Percentiles rank a stretch among this genome's conserved stretches.
phyloP scores from a whole-genome alignment of 106 monocot genomes.

The Allium fistulosum region DNA sequence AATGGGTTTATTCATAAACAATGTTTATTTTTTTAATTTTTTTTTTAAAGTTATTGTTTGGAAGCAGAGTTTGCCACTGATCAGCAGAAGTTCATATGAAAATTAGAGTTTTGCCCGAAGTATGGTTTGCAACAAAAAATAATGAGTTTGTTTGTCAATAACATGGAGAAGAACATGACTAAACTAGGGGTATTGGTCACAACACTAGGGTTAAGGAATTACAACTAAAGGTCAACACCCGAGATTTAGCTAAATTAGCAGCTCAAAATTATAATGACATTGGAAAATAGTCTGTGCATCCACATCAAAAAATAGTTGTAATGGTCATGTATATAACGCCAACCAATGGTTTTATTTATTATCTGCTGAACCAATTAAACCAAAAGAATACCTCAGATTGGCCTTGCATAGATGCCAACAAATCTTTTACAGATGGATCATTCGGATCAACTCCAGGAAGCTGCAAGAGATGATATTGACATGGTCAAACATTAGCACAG shows the following conservation, averaged over 20 bases:
- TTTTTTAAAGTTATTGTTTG: too few relatives aligned
- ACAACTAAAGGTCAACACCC: not conserved
- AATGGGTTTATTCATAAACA: too few relatives aligned
- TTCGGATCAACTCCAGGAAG: constrained; percentile 90
- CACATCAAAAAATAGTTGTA: not conserved
- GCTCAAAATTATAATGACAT: not conserved
- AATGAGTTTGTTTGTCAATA: too few relatives aligned
- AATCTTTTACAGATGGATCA: constrained; percentile 68
- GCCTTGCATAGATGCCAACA: constrained; percentile 73
- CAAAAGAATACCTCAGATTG: constrained; percentile 42
- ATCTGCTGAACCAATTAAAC: not conserved
- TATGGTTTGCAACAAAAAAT: too few relatives aligned
- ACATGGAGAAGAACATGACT: too few relatives aligned
- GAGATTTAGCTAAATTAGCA: not conserved
- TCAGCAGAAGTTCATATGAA: too few relatives aligned
- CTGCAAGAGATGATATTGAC: constrained; percentile 17
- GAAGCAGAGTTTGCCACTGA: too few relatives aligned
- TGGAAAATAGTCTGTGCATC: not conserved
- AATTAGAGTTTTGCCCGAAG: too few relatives aligned
- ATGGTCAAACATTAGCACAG: too few relatives aligned
- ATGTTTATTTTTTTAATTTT: too few relatives aligned
- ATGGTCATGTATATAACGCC: not conserved
- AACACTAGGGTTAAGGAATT: not conserved
- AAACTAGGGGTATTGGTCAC: too few relatives aligned
- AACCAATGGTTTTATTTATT: not conserved